Evolutionary conservation across 2,329 filamentous ascomycete genomes (phyloP).

Genomic region (Fusarium sublunatum): DNA sequence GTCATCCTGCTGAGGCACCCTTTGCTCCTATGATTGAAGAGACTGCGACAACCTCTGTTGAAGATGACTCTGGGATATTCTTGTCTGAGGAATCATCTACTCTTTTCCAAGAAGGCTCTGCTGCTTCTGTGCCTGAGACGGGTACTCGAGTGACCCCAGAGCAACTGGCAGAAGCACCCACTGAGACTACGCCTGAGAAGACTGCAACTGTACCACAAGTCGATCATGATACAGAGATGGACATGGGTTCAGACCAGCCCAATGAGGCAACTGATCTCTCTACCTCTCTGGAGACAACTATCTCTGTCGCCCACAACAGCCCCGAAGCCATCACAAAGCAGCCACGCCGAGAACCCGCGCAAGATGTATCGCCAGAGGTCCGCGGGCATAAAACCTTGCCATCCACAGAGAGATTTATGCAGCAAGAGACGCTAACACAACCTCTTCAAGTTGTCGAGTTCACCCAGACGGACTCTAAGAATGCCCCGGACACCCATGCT

Average conservation of each 20-base stretch:
- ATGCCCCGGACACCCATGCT: neutral
- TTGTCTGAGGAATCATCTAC: neutral
- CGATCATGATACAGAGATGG: neutral
- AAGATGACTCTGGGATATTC: neutral
- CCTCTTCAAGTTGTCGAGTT: neutral
- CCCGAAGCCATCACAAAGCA: neutral
- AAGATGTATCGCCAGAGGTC: neutral
- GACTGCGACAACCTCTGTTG: neutral
- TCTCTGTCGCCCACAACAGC: neutral
- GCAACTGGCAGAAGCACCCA: neutral
- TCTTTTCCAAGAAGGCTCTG: neutral
- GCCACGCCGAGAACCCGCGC: neutral
- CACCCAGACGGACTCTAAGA: neutral
- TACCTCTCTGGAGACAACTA: neutral
- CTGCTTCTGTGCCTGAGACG: neutral
- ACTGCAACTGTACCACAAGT: neutral
- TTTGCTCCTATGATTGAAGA: conserved; percentile 1
- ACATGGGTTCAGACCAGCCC: neutral
- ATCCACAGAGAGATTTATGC: neutral
- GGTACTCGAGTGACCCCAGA: neutral
- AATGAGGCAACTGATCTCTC: neutral
- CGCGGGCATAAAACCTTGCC: neutral
- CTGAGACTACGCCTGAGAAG: neutral
- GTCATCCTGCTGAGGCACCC: neutral
- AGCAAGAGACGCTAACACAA: neutral